A percentile compares a stretch with the other conserved stretches of the same genome.
Conservation (phyloP, 2,329 filamentous ascomycete species). For the Aspergillus awamori region DNA sequence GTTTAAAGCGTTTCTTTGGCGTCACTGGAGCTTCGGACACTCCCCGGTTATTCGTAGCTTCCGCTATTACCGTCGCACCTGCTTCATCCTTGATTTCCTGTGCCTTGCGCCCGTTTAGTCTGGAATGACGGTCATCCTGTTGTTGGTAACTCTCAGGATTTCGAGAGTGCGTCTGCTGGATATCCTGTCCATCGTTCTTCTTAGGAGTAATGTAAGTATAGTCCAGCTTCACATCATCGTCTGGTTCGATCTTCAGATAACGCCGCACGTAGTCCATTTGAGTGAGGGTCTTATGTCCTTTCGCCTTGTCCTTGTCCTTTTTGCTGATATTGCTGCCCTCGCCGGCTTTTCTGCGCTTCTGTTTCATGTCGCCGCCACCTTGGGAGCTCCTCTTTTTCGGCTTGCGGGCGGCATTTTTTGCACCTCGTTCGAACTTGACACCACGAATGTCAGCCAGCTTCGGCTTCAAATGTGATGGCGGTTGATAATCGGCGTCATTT, state of each 20-base stretch:
- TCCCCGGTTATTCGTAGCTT: not conserved
- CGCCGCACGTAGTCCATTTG: conserved; percentile 47
- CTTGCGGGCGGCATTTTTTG: conserved; percentile 19
- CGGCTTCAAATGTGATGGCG: conserved; percentile 15
- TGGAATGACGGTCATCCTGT: not conserved
- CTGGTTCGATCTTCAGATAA: conserved; percentile 37
- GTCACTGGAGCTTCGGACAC: conserved; percentile 29
- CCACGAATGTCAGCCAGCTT: conserved; percentile 11
- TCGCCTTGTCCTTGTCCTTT: conserved; percentile 27
- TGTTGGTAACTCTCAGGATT: not conserved
- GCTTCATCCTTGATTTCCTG: conserved; percentile 22
- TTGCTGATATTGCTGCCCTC: conserved; percentile 23
- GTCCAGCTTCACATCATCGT: conserved; percentile 38
- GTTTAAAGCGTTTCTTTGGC: conserved; percentile 34
- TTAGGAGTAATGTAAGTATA: conserved; percentile 33
- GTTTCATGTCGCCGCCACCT: conserved; percentile 18
- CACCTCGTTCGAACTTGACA: conserved; percentile 16
- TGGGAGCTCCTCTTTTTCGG: conserved; percentile 19
- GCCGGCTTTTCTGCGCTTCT: conserved; percentile 25
- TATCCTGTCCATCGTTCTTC: conserved; percentile 10
- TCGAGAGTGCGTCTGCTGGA: not conserved
- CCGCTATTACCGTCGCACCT: conserved; percentile 10
- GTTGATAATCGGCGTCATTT: conserved; percentile 27
- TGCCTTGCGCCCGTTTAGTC: conserved; percentile 24
- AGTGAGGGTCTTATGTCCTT: conserved; percentile 43